These are phyloP conservation scores for Pistacia integerrima DNA, from an alignment of 345 rosid species.

Conservation along the genomic window DNA sequence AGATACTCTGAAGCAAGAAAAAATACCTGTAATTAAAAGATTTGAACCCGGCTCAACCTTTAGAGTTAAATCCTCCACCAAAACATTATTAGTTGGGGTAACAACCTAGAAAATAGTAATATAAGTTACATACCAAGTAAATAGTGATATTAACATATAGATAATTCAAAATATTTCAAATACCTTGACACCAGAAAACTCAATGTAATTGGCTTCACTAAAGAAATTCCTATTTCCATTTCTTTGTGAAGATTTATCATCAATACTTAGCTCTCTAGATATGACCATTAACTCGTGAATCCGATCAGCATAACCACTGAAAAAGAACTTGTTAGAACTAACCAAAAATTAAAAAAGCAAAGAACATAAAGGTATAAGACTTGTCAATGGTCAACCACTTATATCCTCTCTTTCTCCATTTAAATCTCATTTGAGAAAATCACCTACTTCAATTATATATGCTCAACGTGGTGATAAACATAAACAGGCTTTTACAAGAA, in stretches of 20 bases:
- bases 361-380: neutral
- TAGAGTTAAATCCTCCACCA: constrained; percentile 90
- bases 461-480: neutral
- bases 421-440: neutral
- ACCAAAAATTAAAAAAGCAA: neutral
- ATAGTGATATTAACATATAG: constrained; percentile 4
- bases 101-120: constrained; percentile 67
- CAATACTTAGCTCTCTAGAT: constrained; percentile 79
- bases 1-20: constrained; percentile 19
- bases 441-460: neutral
- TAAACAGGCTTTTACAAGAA: neutral
- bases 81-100: constrained; percentile 88
- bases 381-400: neutral
- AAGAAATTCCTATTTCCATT: constrained; percentile 71
- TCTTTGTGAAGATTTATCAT: constrained; percentile 64
- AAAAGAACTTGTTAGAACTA: constrained; percentile 18
- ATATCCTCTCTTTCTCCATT: neutral
- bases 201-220: constrained; percentile 85
- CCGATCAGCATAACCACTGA: constrained; percentile 98
- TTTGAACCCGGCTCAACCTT: constrained; percentile 92
- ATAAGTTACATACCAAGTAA: neutral
- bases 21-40: constrained; percentile 95
- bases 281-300: constrained; percentile 84
- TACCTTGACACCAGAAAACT: constrained; percentile 97
- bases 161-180: constrained; percentile 23